Base-by-base conservation (phyloP, 495 filamentous ascomycete genomes). In the Aspergillus avenaceus region DNA sequence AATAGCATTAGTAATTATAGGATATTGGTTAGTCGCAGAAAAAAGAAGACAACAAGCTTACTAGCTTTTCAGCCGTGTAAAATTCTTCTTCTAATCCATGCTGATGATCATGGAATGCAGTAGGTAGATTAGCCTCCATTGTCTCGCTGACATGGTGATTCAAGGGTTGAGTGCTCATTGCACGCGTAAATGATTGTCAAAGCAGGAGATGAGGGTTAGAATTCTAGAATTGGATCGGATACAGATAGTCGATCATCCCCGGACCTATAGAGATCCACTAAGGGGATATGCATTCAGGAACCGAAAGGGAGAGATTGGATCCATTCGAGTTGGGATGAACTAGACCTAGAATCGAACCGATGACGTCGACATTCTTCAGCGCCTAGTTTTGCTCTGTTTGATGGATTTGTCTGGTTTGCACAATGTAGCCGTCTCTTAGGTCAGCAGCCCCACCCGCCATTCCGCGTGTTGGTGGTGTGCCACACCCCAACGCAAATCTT, bases 1-100 rank as follows among this genome's bases (percentile, higher is more conserved):
- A 40, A 42, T 13, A 14, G 26, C n/a, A 13, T 52, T 12, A 40
- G 54, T 41, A 4, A 25, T 36, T 16, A 12, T 14, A 40, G 49
- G 26, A 25, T 45, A 53, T 5, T n/a, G n/a, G n/a, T n/a, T n/a
- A n/a, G n/a, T n/a, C n/a, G n/a, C n/a, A n/a, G n/a, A n/a, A n/a
- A n/a, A n/a, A 7, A 27, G 23, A 27, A 22, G 4, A 27, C 21
- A 9, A 23, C n/a, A 24, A 1, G 19, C 54, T 36, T 71, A 84
- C 81, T 64, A 85, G 61, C 50, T 80, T 74, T 43, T 78, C 69
- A 11, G 73, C 72, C 23, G 79, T 82, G 52, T 79, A 79, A 14
- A 75, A 80, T 14, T 70, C 71, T 18, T 60, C 56, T 37, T 70
- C 72, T 40, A 74, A 45, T 23, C 68, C 70, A 45, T 62, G 66